phyloP scores from a whole-genome alignment of 2,329 filamentous ascomycete genomes.

The Diaporthe citrichinensis region DNA sequence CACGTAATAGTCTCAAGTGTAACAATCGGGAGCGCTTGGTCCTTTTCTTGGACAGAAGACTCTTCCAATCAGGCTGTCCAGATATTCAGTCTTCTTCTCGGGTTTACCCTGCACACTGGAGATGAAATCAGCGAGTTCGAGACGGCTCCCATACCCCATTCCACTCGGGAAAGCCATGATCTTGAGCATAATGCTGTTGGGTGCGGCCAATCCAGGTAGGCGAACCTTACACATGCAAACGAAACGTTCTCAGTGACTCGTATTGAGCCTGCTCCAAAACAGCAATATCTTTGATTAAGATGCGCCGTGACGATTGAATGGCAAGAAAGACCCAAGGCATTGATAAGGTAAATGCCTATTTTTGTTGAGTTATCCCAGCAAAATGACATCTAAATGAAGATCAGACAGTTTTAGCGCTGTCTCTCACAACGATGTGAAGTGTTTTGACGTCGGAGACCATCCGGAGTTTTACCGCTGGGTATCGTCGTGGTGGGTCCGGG shows the following conservation, averaged over 20 bases:
- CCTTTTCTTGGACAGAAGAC: too few relatives aligned
- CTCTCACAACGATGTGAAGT: background rate
- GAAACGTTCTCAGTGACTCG: background rate
- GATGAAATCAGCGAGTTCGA: too few relatives aligned
- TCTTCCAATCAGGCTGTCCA: too few relatives aligned
- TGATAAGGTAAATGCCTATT: background rate
- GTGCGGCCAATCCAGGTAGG: background rate
- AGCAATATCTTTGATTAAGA: background rate
- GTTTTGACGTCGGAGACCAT: background rate
- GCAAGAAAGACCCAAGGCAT: background rate
- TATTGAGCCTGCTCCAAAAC: background rate
- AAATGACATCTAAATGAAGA: background rate
- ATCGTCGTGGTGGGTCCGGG: conserved; percentile 14
- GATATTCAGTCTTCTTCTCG: too few relatives aligned
- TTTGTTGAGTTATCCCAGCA: background rate
- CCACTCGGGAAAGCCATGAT: background rate
- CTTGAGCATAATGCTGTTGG: background rate
- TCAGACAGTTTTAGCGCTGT: background rate
- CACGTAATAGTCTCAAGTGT: too few relatives aligned
- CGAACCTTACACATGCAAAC: background rate
- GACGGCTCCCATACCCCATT: too few relatives aligned
- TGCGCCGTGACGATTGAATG: background rate
- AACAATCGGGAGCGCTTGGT: too few relatives aligned
- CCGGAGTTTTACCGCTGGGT: conserved; percentile 4
- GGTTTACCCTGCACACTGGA: too few relatives aligned